Conservation (phyloP, 768 basidiomycete genomes). For the Termitomyces sp. region DNA sequence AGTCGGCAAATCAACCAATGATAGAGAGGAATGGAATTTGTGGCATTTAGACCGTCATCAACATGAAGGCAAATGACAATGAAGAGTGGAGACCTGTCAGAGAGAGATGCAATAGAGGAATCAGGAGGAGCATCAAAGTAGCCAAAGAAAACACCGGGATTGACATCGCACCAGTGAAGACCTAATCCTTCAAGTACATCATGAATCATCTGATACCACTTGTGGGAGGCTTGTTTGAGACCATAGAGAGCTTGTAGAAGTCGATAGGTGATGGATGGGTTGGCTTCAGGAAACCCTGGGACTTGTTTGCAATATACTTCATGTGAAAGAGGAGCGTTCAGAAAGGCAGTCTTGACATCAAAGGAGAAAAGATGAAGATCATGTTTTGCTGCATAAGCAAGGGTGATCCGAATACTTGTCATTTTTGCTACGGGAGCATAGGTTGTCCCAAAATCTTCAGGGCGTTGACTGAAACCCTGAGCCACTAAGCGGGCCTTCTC, state of each 20-base stretch:
- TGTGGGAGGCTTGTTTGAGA: not conserved
- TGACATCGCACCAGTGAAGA: too few species aligned
- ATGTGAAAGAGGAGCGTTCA: not conserved
- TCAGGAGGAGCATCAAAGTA: too few species aligned
- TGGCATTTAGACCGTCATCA: too few species aligned
- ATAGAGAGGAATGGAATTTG: too few species aligned
- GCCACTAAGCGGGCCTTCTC: not conserved
- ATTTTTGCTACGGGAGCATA: not conserved
- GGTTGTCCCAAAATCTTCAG: not conserved
- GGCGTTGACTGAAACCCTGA: not conserved
- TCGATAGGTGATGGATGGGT: not conserved
- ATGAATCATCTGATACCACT: not conserved
- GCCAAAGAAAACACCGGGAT: too few species aligned
- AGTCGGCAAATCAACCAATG: too few species aligned
- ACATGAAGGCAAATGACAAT: too few species aligned
- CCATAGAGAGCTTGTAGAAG: not conserved
- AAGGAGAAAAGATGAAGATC: too few species aligned
- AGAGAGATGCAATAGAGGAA: too few species aligned
- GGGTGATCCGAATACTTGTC: not conserved
- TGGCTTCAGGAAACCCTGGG: not conserved
- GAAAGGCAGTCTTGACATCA: not conserved
- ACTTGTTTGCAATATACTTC: not conserved
- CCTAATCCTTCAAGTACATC: not conserved
- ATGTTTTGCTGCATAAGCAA: not conserved
- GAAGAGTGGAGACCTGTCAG: too few species aligned